phyloP scores from a whole-genome alignment of 2,329 filamentous ascomycete species.

The Cytospora leucostoma region DNA sequence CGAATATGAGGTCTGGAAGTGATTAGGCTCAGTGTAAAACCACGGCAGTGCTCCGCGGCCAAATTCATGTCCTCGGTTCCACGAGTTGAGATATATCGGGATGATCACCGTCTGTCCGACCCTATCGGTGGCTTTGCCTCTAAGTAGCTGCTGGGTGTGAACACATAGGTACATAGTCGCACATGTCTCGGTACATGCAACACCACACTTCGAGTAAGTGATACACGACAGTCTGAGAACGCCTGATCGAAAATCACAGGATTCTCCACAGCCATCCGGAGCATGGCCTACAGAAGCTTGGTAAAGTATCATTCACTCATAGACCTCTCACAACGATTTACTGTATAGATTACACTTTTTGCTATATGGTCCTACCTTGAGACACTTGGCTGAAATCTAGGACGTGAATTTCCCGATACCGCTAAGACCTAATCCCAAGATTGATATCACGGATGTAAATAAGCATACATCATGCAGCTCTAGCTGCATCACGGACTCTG shows the following conservation, averaged over 20 bases:
- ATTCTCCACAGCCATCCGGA: background rate
- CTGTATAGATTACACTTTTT: no score
- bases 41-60: background rate
- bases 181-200: background rate
- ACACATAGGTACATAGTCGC: background rate
- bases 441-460: no score
- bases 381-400: no score
- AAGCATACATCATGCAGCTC: background rate
- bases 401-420: no score
- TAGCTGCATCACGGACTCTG: background rate
- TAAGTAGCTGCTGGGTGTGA: background rate
- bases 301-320: no score
- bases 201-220: background rate
- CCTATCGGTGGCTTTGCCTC: background rate
- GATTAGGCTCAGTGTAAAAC: no score
- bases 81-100: constrained; percentile 1
- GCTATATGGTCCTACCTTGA: no score
- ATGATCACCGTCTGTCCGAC: background rate
- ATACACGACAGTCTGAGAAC: background rate
- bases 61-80: constrained; percentile 7
- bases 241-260: background rate
- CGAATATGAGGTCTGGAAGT: background rate
- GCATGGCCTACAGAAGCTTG: no score
- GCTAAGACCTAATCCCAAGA: no score
- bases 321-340: no score